These are phyloP conservation scores for Wickerhamomyces canadensis DNA, from an alignment of 805 yeast species.

Conservation along the genomic window DNA sequence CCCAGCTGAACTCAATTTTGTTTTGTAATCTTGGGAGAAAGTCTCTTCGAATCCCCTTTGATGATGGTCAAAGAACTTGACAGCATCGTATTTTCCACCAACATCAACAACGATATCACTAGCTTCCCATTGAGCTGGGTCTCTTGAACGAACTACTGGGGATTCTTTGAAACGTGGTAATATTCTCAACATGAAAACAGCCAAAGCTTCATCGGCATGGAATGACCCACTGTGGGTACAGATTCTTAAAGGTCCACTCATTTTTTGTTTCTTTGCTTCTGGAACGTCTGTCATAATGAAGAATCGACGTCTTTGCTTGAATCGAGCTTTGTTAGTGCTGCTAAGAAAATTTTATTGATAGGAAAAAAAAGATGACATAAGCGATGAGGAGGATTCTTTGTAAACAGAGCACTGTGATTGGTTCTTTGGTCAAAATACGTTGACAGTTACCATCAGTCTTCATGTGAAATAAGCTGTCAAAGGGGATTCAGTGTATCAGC, in stretches of 20 bases:
- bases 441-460: no score
- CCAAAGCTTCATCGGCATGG: conserved; percentile 96
- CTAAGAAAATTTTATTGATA: neutral
- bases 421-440: no score
- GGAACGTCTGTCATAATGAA: conserved; percentile 4
- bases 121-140: conserved; percentile 72
- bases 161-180: conserved; percentile 67
- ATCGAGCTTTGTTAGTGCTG: neutral
- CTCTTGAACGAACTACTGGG: conserved; percentile 75
- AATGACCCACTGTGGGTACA: conserved; percentile 93
- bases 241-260: conserved; percentile 43
- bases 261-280: conserved; percentile 25
- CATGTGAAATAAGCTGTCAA: no score
- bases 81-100: conserved; percentile 82
- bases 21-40: conserved; percentile 55
- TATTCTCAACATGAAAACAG: conserved; percentile 76
- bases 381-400: neutral
- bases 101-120: conserved; percentile 95
- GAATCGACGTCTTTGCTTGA: no score
- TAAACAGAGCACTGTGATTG: no score
- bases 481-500: no score
- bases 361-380: neutral
- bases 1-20: conserved; percentile 92
- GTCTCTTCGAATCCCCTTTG: conserved; percentile 85
- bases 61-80: conserved; percentile 90